Evolutionary conservation across 1,284 basidiomycete species (phyloP).

Genomic region (Ceratobasidium sp.): DNA sequence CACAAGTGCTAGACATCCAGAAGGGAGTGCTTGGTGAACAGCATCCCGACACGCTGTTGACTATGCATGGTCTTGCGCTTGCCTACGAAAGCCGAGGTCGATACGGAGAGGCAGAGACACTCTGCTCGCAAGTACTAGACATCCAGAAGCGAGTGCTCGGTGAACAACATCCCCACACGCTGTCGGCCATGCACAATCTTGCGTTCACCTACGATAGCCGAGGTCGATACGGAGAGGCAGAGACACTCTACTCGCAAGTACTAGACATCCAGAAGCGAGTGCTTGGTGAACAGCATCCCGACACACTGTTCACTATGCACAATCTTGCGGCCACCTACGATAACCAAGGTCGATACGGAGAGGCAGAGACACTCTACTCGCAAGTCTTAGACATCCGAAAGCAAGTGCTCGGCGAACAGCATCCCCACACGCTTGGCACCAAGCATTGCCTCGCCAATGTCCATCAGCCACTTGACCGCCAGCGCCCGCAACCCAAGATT

Average conservation of each 20-base stretch:
- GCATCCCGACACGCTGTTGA: constrained; percentile 2
- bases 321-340: constrained; percentile 10
- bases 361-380: constrained; percentile 12
- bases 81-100: too few relatives aligned
- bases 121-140: too few relatives aligned
- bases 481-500: too few relatives aligned
- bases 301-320: constrained; percentile 6
- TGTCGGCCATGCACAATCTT: too few relatives aligned
- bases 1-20: neutral
- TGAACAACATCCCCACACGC: too few relatives aligned
- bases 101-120: too few relatives aligned
- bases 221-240: too few relatives aligned
- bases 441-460: too few relatives aligned
- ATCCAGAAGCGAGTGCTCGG: too few relatives aligned
- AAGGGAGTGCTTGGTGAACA: constrained; percentile 11
- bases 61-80: neutral
- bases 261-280: neutral
- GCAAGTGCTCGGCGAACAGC: neutral
- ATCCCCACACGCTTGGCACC: constrained; percentile 15
- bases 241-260: too few relatives aligned
- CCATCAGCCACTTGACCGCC: too few relatives aligned
- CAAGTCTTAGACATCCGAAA: neutral
- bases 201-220: too few relatives aligned
- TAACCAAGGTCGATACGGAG: constrained; percentile 17
- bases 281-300: neutral